Evolutionary conservation across 2,329 filamentous ascomycete genomes (phyloP).

Genomic region (Neocatenulostroma microsporum): DNA sequence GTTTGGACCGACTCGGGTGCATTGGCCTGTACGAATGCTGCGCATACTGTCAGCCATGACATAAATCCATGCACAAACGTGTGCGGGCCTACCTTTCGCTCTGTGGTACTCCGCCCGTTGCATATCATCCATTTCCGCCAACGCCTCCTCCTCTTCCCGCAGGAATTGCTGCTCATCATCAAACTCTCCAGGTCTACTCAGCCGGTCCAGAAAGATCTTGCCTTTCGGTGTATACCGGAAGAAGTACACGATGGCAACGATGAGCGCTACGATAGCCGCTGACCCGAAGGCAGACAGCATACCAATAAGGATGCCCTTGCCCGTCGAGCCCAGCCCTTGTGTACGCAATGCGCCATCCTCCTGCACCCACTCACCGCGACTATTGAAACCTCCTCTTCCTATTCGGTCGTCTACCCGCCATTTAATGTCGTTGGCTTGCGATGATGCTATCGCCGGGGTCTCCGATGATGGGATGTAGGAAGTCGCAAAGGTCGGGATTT

Average conservation of each 20-base stretch:
- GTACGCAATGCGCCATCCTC: background rate
- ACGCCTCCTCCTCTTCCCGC: conserved; percentile 86
- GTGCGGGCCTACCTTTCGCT: conserved; percentile 86
- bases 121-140: conserved; percentile 94
- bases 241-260: conserved; percentile 81
- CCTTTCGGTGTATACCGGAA: conserved; percentile 84
- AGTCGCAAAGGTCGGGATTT: conserved; percentile 10
- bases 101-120: conserved; percentile 82
- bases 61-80: background rate
- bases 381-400: background rate
- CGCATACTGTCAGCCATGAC: conserved; percentile 13
- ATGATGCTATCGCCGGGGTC: background rate
- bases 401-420: background rate
- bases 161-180: conserved; percentile 95
- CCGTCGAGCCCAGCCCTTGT: conserved; percentile 30
- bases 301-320: conserved; percentile 83
- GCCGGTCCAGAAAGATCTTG: conserved; percentile 84
- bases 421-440: background rate
- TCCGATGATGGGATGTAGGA: conserved; percentile 9
- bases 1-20: conserved; percentile 92
- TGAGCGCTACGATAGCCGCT: conserved; percentile 70
- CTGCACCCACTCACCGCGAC: background rate
- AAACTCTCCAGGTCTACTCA: conserved; percentile 89
- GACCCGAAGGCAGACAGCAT: conserved; percentile 91
- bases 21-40: conserved; percentile 89